Evolutionary conservation across 116 monocot species (phyloP), one percentile per base, ranked within the genome.

Genomic region (Zostera marina): DNA sequence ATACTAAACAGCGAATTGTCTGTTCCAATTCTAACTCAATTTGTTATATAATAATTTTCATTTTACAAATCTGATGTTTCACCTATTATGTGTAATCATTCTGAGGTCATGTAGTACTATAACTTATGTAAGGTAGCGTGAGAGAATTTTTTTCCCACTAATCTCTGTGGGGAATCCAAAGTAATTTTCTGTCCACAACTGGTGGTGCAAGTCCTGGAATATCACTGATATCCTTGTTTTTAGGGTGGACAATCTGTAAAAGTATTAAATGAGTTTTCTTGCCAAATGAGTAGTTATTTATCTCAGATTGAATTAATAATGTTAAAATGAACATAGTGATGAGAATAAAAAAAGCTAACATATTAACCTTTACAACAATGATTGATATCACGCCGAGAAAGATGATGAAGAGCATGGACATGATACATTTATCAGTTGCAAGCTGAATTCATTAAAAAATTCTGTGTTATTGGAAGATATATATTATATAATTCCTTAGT

Each of bases 141-240:
- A 19, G 7, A 19, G 21, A 51, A 51, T 6, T 19, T 2, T 19
- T 1, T 41, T 12, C 14, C 32, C 44, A 66, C 43, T 67, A 22
- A 59, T 46, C 41, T 49, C 17, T 8, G 49, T 4, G 49, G 0
- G 19, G 59, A 41, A 56, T 10, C 63, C 63, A 85, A 9, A 93
- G 70, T 4, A 93, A 74, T 62, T 66, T 83, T 52, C 92, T 74
- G 44, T 58, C 78, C 7, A 41, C 77, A 56, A 66, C 56, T 32
- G 93, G 93, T 6, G 93, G 93, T 22, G 93, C 88, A 11, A 93
- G 81, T 25, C 88, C 93, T 21, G 93, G 93, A 62, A 93, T 84
- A 47, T 79, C 88, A 12, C 44, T 57, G 32, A 93, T 93, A 26
- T 81, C 70, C 63, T 88, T 88, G 73, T 94, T 94, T 8, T 79